Conservation (phyloP, 1,139 yeast genomes). For the Tardiomyces depauwii region DNA sequence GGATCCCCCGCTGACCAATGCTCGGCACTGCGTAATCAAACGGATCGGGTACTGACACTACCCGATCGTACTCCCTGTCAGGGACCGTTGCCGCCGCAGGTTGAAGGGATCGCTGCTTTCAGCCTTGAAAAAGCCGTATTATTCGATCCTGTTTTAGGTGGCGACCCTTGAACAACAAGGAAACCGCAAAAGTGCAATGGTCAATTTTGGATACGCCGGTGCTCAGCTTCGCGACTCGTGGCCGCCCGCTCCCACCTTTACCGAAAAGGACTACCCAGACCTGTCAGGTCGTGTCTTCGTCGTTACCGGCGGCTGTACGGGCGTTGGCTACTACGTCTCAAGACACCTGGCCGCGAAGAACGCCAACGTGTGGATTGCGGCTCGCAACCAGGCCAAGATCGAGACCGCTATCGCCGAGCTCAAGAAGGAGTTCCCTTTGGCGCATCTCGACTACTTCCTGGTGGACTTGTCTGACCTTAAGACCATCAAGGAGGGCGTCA, state of each 20-base stretch:
- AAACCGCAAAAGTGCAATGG: no score
- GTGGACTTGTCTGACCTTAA: constrained; percentile 37
- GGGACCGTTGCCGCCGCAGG: no score
- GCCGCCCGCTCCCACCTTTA: constrained; percentile 17
- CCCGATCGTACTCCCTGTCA: no score
- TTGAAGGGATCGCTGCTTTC: no score
- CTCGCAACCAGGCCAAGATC: constrained; percentile 30
- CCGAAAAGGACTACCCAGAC: constrained; percentile 34
- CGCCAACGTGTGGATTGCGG: constrained; percentile 35
- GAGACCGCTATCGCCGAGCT: constrained; percentile 26
- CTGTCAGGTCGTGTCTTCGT: constrained; percentile 31
- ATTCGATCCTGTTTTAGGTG: no score
- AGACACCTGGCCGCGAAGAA: constrained; percentile 31
- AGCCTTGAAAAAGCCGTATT: no score
- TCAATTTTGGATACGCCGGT: no score
- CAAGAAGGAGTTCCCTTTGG: constrained; percentile 16
- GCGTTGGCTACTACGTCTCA: constrained; percentile 35
- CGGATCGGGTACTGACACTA: no score
- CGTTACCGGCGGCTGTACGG: constrained; percentile 39
- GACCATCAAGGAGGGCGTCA: constrained; percentile 33
- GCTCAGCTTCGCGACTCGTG: neutral
- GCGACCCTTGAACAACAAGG: no score
- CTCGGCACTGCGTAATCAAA: no score
- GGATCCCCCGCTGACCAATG: no score
- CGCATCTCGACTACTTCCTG: constrained; percentile 13